phyloP scores from a whole-genome alignment of 768 basidiomycete species.

The Clitopilus hobsonii region DNA sequence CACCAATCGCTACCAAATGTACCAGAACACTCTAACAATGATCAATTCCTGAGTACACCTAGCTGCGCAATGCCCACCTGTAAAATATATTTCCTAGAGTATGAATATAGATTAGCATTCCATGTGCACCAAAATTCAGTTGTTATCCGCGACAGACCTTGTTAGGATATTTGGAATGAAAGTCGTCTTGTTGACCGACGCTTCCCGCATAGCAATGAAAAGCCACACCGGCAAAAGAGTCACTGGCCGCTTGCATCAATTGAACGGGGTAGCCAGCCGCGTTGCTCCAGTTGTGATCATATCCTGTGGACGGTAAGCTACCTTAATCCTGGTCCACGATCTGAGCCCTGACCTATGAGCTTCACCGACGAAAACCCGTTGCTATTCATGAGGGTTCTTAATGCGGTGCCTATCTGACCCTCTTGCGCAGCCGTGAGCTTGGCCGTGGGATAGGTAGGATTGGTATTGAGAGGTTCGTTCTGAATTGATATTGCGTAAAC shows the following conservation, averaged over 20 bases:
- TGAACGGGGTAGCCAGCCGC: constrained; percentile 57
- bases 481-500: constrained; percentile 61
- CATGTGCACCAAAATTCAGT: background rate
- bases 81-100: constrained; percentile 37
- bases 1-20: constrained; percentile 68
- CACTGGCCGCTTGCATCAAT: constrained; percentile 50
- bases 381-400: constrained; percentile 53
- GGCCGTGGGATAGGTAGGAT: constrained; percentile 64
- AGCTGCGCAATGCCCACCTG: constrained; percentile 27
- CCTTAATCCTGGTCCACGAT: background rate
- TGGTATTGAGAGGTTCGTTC: constrained; percentile 47
- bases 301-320: constrained; percentile 17
- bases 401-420: constrained; percentile 47
- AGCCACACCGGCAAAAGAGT: constrained; percentile 58
- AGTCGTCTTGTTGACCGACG: constrained; percentile 48
- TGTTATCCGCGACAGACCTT: constrained; percentile 31
- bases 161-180: constrained; percentile 49
- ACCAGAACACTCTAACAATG: constrained; percentile 52
- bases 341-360: constrained; percentile 40
- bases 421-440: constrained; percentile 46
- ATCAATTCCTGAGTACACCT: too few relatives aligned
- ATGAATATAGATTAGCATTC: background rate
- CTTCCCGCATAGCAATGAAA: constrained; percentile 62
- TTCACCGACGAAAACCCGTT: constrained; percentile 54
- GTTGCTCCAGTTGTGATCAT: constrained; percentile 68